phyloP scores from a whole-genome alignment of 371 early-diverging fungal species.

The Zychaea mexicana region DNA sequence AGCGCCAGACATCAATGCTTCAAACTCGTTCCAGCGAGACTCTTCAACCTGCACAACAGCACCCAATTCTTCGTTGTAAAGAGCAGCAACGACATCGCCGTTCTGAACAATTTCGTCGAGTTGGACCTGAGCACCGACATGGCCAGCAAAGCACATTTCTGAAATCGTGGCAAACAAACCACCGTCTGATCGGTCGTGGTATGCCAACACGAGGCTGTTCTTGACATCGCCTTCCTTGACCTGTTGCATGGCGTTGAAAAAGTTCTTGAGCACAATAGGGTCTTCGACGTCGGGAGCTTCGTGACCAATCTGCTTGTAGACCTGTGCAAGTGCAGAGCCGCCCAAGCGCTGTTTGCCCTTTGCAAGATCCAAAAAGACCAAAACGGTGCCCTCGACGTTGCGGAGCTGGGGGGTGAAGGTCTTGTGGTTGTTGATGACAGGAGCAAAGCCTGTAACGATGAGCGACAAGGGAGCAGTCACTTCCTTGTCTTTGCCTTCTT shows the following conservation, averaged over 20 bases:
- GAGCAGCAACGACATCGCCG: conserved; percentile 61
- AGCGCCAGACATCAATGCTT: conserved; percentile 45
- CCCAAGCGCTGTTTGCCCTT: conserved; percentile 86
- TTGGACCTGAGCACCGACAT: conserved; percentile 75
- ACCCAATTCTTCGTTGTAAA: conserved; percentile 97
- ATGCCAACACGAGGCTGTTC: conserved; percentile 78
- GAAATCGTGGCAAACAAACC: conserved; percentile 87
- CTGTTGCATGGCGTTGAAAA: conserved; percentile 79
- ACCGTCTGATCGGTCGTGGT: conserved; percentile 98
- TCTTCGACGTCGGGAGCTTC: conserved; percentile 90
- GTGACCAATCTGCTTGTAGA: conserved; percentile 83
- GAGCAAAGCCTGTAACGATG: conserved; percentile 90
- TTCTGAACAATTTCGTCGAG: conserved; percentile 49
- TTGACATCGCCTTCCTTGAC: conserved; percentile 44
- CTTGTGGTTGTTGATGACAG: conserved; percentile 79
- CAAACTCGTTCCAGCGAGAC: conserved; percentile 58
- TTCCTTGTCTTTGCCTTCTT: conserved; percentile 47
- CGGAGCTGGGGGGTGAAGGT: conserved; percentile 89
- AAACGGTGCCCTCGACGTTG: conserved; percentile 50
- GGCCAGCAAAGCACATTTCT: conserved; percentile 97
- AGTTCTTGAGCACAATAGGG: conserved; percentile 64
- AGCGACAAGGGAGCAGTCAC: conserved; percentile 91
- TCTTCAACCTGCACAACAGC: conserved; percentile 87
- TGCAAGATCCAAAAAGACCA: conserved; percentile 87
- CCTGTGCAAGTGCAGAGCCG: conserved; percentile 93